A percentile compares a stretch with the other conserved stretches of the same genome.
Evolutionary conservation across 1,284 basidiomycete genomes (phyloP).

Genomic region (Heterobasidion parviporum): DNA sequence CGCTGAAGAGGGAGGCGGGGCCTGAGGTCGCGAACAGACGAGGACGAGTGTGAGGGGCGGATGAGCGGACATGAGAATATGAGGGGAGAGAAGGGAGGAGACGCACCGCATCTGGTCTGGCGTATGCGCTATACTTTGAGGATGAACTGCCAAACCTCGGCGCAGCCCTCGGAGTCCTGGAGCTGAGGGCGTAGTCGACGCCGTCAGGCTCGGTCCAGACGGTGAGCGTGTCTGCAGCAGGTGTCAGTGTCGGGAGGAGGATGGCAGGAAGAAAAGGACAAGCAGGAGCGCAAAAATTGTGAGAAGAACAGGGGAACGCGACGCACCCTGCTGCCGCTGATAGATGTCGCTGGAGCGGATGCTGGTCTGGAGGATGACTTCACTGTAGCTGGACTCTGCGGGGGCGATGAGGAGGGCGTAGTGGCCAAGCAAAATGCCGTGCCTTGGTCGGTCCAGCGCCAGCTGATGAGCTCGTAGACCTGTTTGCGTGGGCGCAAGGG

Average conservation of each 20-base stretch:
- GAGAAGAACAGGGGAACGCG: conserved; percentile 15
- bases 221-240: conserved; percentile 77
- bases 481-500: conserved; percentile 21
- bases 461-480: conserved; percentile 88
- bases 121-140: no score
- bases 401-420: conserved; percentile 85
- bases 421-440: conserved; percentile 90
- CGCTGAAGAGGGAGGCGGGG: no score
- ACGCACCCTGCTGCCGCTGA: conserved; percentile 80
- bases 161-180: no score
- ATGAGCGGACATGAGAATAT: no score
- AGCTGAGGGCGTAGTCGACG: no score
- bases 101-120: no score
- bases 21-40: no score
- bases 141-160: no score
- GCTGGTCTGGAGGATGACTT: conserved; percentile 64
- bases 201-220: conserved; percentile 98
- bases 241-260: not conserved
- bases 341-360: conserved; percentile 84
- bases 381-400: conserved; percentile 64
- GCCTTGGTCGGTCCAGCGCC: conserved; percentile 88
- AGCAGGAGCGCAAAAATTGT: not conserved
- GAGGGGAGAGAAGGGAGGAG: no score
- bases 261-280: no score
- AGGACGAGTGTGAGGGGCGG: no score